Evolutionary conservation across 2,329 filamentous ascomycete species (phyloP), one percentile per base, ranked within the genome.

Genomic region (Talaromyces sp.): DNA sequence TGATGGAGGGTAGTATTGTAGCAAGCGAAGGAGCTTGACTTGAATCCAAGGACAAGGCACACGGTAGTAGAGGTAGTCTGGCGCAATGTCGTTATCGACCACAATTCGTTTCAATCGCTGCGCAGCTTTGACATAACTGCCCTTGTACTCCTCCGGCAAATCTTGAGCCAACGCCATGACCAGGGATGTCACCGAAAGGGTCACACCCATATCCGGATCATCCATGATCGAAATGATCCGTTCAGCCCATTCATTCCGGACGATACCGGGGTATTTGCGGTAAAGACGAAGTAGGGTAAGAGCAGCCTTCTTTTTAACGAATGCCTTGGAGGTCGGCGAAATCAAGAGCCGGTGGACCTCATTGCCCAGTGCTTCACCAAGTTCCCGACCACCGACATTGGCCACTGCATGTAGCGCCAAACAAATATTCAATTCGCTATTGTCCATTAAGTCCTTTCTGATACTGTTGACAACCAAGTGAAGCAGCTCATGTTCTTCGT

Each of bases 31-130:
- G 16, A 99, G 82, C 77, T 99, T 99, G 67, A 97, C 89, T 75
- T 97, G 92, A 52, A 99, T 86, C 94, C 94, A 99, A 2, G 94
- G 94, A 69, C 94, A 99, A 1, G 94, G 94, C n/a, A 99, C 94
- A 68, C 97, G 97, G 80, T 99, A 99, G 78, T 99, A 99, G 22
- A 97, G 84, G 70, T 99, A 99, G 70, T 97, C 94, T 51, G 86
- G 83, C 0, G 90, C 85, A 66, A 90, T 94, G 64, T 99, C 93
- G 58, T 88, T 88, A 63, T 97, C 93, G 22, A 97, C 86, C 14
- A 97, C 82, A 61, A 97, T 89, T 61, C 90, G 87, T 77, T 96
- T 96, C 65, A 99, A 74, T 51, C 91, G 82, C 56, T 90, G 89
- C 0, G 93, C 93, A 29, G 93, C 93, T 76, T 97, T 99, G 58